Evolutionary conservation across 2,329 filamentous ascomycete species (phyloP), one percentile per base, ranked within the genome.

Genomic region (Pyrenochaeta sp.): DNA sequence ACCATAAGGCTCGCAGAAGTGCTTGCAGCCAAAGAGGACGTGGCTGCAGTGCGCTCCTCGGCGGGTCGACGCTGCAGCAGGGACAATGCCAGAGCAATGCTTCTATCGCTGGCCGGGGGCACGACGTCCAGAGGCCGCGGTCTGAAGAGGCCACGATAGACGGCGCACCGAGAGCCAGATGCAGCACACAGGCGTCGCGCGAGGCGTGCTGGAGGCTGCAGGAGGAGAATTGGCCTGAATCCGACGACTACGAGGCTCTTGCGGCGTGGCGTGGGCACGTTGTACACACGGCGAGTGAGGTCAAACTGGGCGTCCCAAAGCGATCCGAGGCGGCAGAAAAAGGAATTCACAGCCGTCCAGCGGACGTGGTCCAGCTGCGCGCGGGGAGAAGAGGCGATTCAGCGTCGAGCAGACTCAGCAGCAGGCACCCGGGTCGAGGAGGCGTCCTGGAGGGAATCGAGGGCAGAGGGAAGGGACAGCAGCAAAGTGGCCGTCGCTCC

Each of bases 1-100:
- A 68, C 62, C 73, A 74, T 68, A 54, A 59, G 73, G 62, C 58
- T 58, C 62, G 39, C 52, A 55, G 58, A 13, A 34, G 61, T 45
- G 52, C 48, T 60, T 44, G 62, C 61, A 64, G 69, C 69, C 61
- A 65, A 67, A 68, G 52, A 47, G 62, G 71, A 71, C 52, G 73
- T 72, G 72, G 73, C 73, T 76, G 74, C 74, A 76, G 73, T 68
- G 57, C 58, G 57, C 58, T 61, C 58, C 54, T 47, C 50, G 50
- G 54, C 50, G 50, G 52, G 58, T 51, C 54, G 56, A 51, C 30
- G 59, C 59, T 58, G 56, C 59, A 61, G 59, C 56, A 63, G 57
- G 61, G 52, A 62, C 40, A 57, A 58, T 59, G 46, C 56, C 61
- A 67, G 61, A 61, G 55, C 59, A 61, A 30, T 30, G 28, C 28